These are phyloP conservation scores for Cichorium intybus DNA, from an alignment of 140 eudicot genomes.

Conservation along the genomic window DNA sequence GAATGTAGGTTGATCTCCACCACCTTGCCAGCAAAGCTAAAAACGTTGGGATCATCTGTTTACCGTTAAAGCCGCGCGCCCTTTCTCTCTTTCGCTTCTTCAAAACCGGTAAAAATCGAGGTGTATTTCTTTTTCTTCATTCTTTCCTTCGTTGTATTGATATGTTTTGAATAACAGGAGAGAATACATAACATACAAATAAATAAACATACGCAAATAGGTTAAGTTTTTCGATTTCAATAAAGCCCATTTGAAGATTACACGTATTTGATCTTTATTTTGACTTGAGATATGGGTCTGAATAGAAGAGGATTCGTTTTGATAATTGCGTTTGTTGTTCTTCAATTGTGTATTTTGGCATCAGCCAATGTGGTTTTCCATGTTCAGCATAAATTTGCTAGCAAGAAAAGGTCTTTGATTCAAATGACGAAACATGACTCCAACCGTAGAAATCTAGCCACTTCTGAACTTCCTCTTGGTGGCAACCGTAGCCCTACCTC, in stretches of 20 bases:
- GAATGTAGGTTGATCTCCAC: conserved; percentile 3
- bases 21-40: conserved; percentile 19
- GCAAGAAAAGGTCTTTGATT: conserved; percentile 26
- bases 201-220: neutral
- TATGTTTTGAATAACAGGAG: neutral
- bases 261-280: neutral
- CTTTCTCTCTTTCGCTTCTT: conserved; percentile 7
- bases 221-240: conserved; percentile 9
- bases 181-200: neutral
- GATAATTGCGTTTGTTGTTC: conserved; percentile 12
- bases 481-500: conserved; percentile 82
- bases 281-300: conserved; percentile 10
- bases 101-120: neutral
- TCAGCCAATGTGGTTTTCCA: conserved; percentile 55
- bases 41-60: conserved; percentile 9
- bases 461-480: conserved; percentile 60
- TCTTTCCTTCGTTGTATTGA: conserved; percentile 11
- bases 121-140: conserved; percentile 11
- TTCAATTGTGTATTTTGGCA: conserved; percentile 14
- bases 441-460: conserved; percentile 58
- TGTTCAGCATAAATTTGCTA: conserved; percentile 56
- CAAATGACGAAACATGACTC: conserved; percentile 52
- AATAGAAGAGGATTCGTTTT: conserved; percentile 1
- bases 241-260: conserved; percentile 2
- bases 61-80: conserved; percentile 15